These are phyloP conservation scores for Ceratocystis papillata DNA, from an alignment of 2,329 filamentous ascomycete species.

Conservation along the genomic window DNA sequence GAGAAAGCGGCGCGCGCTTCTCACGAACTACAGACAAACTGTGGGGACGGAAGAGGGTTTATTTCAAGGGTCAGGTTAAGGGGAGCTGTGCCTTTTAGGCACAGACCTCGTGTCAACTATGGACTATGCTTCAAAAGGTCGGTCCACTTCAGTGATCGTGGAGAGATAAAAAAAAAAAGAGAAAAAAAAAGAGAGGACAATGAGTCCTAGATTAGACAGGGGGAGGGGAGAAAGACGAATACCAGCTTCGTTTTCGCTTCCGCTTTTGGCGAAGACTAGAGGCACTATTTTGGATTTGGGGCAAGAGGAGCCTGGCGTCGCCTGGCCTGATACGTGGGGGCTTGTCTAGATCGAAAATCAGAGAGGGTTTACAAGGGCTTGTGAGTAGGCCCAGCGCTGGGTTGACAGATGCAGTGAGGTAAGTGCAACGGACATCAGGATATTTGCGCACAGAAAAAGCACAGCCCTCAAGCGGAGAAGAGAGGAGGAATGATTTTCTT, in stretches of 20 bases:
- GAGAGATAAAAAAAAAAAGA: neutral
- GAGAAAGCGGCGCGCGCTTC: no score
- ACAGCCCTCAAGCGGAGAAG: no score
- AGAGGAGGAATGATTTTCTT: no score
- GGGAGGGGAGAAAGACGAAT: neutral
- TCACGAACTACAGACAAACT: no score
- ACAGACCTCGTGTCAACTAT: neutral
- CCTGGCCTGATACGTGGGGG: neutral
- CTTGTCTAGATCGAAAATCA: neutral
- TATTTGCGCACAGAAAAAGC: no score
- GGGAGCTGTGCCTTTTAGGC: neutral
- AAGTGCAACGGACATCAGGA: no score
- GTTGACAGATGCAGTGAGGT: no score
- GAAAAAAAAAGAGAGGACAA: slow-evolving; percentile 11
- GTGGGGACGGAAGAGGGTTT: neutral
- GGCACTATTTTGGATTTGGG: neutral
- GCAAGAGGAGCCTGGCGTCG: neutral
- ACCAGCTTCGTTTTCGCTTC: neutral
- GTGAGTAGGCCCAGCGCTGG: no score
- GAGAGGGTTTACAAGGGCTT: neutral
- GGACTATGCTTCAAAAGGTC: neutral
- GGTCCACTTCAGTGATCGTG: neutral
- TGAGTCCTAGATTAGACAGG: neutral
- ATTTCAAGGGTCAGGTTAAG: neutral
- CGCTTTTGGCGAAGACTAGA: neutral